Percentiles rank a stretch among this genome's conserved stretches.
phyloP scores from a whole-genome alignment of 2,329 filamentous ascomycete species.

The Arthrocladium fulminans region DNA sequence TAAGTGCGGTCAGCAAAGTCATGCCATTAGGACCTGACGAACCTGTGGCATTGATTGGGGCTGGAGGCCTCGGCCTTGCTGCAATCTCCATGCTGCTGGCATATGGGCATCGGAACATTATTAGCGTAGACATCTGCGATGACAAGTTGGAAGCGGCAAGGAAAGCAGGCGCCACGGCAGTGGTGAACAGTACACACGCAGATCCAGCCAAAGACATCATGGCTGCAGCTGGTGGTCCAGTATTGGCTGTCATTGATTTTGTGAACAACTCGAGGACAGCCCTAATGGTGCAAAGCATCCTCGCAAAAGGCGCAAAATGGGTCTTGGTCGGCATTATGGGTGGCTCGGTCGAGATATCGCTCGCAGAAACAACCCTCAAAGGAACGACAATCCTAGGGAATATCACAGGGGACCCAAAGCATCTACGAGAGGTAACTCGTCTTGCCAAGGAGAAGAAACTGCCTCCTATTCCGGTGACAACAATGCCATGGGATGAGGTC shows the following conservation, averaged over 20 bases:
- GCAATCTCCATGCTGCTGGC: constrained; percentile 14
- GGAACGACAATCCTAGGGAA: constrained; percentile 10
- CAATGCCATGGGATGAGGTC: constrained; percentile 10
- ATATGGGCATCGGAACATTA: constrained; percentile 9
- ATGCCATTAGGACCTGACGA: constrained; percentile 8
- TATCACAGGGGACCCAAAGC: constrained; percentile 10
- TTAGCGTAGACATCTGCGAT: constrained; percentile 13
- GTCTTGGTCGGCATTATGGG: constrained; percentile 16
- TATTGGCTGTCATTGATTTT: constrained; percentile 14
- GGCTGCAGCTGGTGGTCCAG: constrained; percentile 8
- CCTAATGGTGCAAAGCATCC: not conserved
- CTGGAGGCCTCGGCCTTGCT: constrained; percentile 10
- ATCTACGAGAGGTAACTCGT: constrained; percentile 8
- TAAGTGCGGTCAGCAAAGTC: constrained; percentile 11
- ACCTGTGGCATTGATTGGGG: constrained; percentile 11
- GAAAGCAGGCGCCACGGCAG: constrained; percentile 11
- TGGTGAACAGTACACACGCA: constrained; percentile 2
- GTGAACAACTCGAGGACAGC: constrained; percentile 16
- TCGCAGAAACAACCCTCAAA: constrained; percentile 10
- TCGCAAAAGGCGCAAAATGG: constrained; percentile 14
- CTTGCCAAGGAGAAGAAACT: constrained; percentile 12
- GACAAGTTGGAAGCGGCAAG: constrained; percentile 9
- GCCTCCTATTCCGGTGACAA: constrained; percentile 8
- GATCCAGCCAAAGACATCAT: constrained; percentile 7
- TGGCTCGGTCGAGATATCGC: constrained; percentile 12